These are phyloP conservation scores for Camillea tinctor DNA, from an alignment of 2,329 filamentous ascomycete species.

Conservation along the genomic window DNA sequence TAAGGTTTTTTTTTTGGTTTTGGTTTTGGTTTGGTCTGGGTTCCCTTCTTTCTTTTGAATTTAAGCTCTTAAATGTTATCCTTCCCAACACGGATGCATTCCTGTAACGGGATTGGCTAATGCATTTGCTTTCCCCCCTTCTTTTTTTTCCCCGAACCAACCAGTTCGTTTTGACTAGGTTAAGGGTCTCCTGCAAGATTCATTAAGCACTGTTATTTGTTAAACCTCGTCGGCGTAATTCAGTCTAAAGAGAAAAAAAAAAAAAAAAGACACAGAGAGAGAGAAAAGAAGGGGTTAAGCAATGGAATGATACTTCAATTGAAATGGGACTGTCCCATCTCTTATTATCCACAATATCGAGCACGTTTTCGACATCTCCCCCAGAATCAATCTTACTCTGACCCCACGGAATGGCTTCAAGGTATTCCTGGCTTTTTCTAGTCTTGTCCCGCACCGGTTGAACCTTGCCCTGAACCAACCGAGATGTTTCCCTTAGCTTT, in stretches of 20 bases:
- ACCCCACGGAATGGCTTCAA: conserved; percentile 7
- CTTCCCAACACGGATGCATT: neutral
- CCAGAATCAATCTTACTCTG: conserved; percentile 1
- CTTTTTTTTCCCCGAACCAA: neutral
- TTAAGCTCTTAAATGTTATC: neutral
- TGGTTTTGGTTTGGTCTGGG: no score
- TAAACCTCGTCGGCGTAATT: neutral
- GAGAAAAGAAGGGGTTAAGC: no score
- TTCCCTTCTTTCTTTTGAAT: neutral
- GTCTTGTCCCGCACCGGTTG: conserved; percentile 2
- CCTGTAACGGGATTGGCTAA: neutral
- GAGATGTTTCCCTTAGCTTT: neutral
- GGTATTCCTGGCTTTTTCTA: conserved; percentile 3
- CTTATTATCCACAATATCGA: neutral
- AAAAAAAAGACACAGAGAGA: no score
- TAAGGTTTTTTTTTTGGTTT: neutral
- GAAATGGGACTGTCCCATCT: neutral
- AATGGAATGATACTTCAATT: no score
- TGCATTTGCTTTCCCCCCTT: neutral
- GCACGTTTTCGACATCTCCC: neutral
- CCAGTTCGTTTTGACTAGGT: neutral
- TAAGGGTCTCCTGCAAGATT: no score
- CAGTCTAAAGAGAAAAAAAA: no score
- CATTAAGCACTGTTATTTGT: neutral
- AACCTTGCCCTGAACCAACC: conserved; percentile 15